A percentile compares a stretch with the other conserved stretches of the same genome.
Conservation (phyloP, 148 eudicot species). For the Bassia scoparia region DNA sequence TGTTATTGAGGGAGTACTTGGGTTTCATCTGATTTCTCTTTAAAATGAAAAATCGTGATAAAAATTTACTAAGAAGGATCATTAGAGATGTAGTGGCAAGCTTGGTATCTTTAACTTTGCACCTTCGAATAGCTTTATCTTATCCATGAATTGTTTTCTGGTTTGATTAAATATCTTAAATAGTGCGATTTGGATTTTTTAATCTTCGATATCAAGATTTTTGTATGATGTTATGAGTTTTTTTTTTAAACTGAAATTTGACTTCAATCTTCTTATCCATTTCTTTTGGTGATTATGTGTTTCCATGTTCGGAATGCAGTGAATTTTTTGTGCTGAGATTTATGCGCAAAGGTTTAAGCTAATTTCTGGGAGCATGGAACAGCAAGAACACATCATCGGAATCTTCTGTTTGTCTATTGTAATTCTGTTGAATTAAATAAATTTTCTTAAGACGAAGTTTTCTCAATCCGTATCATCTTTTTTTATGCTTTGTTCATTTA, state of each 20-base stretch:
- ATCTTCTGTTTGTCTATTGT: slow-evolving; percentile 5
- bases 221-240: background rate
- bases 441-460: background rate
- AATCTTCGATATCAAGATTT: too few relatives aligned
- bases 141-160: too few relatives aligned
- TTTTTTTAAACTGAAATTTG: background rate
- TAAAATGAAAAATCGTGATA: too few relatives aligned
- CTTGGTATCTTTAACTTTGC: background rate
- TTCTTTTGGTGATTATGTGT: background rate
- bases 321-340: background rate
- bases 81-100: too few relatives aligned
- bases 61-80: too few relatives aligned
- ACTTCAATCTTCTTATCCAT: background rate
- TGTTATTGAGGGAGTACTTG: too few relatives aligned
- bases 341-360: background rate
- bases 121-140: too few relatives aligned
- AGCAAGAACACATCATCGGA: background rate
- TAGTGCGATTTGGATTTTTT: too few relatives aligned
- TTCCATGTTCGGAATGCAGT: slow-evolving; percentile 6
- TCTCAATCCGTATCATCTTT: background rate
- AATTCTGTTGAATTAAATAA: background rate
- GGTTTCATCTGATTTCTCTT: background rate
- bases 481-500: background rate
- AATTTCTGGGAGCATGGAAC: slow-evolving; percentile 4
- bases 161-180: too few relatives aligned